Conservation (phyloP, 164 flowering plant species). For the Platanus orientalis region DNA sequence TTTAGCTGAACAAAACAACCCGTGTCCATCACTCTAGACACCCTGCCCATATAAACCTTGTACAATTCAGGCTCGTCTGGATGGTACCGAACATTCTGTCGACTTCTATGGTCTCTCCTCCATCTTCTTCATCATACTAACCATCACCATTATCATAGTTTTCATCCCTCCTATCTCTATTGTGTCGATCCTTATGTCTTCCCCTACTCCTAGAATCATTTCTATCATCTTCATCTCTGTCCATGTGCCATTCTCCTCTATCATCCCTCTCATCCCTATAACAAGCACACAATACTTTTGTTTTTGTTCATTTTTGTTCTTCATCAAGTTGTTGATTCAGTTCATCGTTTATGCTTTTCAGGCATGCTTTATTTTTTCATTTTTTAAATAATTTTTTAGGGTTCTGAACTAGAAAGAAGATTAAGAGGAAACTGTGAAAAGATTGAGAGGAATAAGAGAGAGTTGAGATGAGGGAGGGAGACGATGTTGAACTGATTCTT, state of each 20-base stretch:
- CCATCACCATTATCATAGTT: constrained; percentile 8
- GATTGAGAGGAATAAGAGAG: too few species aligned
- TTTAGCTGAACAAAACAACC: constrained; percentile 81
- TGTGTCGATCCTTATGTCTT: neutral
- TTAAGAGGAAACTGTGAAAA: too few species aligned
- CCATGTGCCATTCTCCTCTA: neutral
- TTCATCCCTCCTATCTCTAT: constrained; percentile 14
- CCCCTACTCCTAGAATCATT: constrained; percentile 10
- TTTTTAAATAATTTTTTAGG: too few species aligned
- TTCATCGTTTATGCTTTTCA: too few species aligned
- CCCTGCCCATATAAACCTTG: constrained; percentile 66
- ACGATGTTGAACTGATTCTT: too few species aligned
- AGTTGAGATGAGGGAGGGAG: too few species aligned
- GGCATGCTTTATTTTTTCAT: too few species aligned
- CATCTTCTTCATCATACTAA: too few species aligned
- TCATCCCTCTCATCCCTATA: constrained; percentile 13
- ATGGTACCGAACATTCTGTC: constrained; percentile 15
- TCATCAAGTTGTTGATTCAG: too few species aligned
- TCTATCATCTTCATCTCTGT: constrained; percentile 14
- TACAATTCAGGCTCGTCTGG: constrained; percentile 62
- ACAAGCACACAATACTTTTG: too few species aligned
- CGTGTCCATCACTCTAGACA: constrained; percentile 71
- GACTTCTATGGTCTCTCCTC: constrained; percentile 13
- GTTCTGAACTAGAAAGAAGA: too few species aligned
- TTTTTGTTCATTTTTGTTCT: too few species aligned